These are phyloP conservation scores for Hypoxylon sp. DNA, from an alignment of 2,329 filamentous ascomycete species.

Conservation along the genomic window DNA sequence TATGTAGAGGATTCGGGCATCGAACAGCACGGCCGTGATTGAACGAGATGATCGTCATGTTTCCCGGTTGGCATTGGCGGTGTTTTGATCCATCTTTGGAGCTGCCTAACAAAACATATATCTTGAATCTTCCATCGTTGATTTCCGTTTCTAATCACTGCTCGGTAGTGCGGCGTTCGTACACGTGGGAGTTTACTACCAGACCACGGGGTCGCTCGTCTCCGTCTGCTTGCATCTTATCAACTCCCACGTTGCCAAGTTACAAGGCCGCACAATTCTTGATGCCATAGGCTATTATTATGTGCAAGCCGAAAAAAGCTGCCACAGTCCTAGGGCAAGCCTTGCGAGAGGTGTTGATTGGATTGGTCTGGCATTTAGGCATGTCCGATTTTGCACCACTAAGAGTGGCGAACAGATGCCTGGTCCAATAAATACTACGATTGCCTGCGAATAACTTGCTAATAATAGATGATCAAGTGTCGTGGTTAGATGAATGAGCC, in stretches of 20 bases:
- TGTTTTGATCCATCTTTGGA: conserved; percentile 8
- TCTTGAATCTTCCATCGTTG: conserved; percentile 1
- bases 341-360: not conserved
- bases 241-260: conserved; percentile 24
- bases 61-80: conserved; percentile 1
- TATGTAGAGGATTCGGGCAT: not conserved
- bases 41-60: conserved; percentile 2
- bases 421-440: conserved; percentile 8
- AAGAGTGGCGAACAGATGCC: conserved; percentile 13
- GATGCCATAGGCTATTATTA: conserved; percentile 12
- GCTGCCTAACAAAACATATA: not conserved
- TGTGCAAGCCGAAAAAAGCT: conserved; percentile 7
- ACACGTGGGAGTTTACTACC: conserved; percentile 28
- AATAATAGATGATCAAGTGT: conserved; percentile 12
- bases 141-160: conserved; percentile 6
- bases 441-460: conserved; percentile 3
- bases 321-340: conserved; percentile 3
- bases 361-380: conserved; percentile 9
- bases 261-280: conserved; percentile 19
- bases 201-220: conserved; percentile 14
- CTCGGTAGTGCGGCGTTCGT: conserved; percentile 7
- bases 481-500: conserved; percentile 17
- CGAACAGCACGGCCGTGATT: conserved; percentile 11
- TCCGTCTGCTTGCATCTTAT: conserved; percentile 7
- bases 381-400: conserved; percentile 3